These are phyloP conservation scores for Polyporus tsugae DNA, from an alignment of 1,284 basidiomycete species.

Conservation along the genomic window DNA sequence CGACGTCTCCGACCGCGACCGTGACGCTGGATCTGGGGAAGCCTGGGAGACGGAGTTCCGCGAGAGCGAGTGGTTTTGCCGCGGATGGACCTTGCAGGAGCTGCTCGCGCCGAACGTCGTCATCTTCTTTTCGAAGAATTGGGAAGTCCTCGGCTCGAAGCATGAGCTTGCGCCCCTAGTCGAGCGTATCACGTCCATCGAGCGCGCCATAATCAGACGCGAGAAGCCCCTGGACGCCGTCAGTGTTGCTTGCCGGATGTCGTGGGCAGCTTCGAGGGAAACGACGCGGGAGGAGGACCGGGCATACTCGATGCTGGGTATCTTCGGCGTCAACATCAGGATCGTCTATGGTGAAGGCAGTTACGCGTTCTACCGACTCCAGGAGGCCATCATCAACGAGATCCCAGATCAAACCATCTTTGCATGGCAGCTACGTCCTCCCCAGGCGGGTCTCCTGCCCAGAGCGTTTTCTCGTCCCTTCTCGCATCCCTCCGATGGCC, in stretches of 20 bases:
- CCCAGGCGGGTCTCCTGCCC: background rate
- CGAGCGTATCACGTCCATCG: background rate
- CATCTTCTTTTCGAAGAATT: slow-evolving; percentile 4
- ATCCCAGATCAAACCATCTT: slow-evolving; percentile 8
- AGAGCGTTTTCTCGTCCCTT: background rate
- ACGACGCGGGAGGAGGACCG: slow-evolving; percentile 7
- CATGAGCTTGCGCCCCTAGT: background rate
- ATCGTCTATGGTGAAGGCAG: slow-evolving; percentile 5
- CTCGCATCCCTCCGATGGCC: too few relatives aligned
- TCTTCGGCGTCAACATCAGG: slow-evolving; percentile 5
- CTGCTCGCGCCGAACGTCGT: slow-evolving; percentile 9
- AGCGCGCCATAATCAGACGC: background rate
- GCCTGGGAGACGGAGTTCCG: background rate
- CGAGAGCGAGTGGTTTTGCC: background rate
- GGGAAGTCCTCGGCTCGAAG: slow-evolving; percentile 6
- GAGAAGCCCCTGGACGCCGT: background rate
- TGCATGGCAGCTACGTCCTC: background rate
- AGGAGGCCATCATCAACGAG: slow-evolving; percentile 7
- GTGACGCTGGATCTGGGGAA: background rate
- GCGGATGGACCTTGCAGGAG: slow-evolving; percentile 10
- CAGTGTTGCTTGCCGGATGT: background rate
- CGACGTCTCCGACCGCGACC: slow-evolving; percentile 2
- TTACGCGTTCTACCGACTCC: background rate
- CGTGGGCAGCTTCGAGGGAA: slow-evolving; percentile 4
- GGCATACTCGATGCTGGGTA: slow-evolving; percentile 9